Evolutionary conservation across 2,329 filamentous ascomycete genomes (phyloP), one percentile per base, ranked within the genome.

Genomic region (Trichoderma hamatum): DNA sequence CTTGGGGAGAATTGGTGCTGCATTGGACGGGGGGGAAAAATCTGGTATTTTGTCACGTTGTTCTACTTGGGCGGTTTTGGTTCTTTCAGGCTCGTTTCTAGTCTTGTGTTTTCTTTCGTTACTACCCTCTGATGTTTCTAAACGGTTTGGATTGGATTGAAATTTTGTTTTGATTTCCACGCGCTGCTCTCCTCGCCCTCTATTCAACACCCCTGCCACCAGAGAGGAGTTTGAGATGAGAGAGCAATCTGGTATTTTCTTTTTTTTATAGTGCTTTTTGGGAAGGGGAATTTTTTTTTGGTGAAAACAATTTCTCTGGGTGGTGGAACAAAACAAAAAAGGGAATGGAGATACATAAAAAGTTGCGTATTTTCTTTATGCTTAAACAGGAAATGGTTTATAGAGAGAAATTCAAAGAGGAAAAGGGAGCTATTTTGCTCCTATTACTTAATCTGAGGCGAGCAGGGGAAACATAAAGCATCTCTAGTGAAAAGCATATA

Each of bases 301-400:
- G 39, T 39, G 28, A 43, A 39, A 32, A 46, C n/a, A 54, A 28
- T 26, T 39, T 46, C 28, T 67, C 46, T 56, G 56, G 65, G 55
- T 39, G 65, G 43, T 69, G 69, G 65, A 58, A 39, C 54, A 66
- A 43, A 59, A 68, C 65, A 68, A 60, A 68, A 59, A 61, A 56
- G 52, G 55, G 60, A 69, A 49, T 64, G 49, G 55, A 60, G 71
- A 63, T 71, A 63, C 68, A 70, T 49, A 61, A 72, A 72, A 72
- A 71, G 70, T 72, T 70, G 52, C 24, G 49, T 60, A 19, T 54
- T 43, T 26, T 7, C 32, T 63, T 39, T 19, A 26, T 55, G 21
- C 46, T 63, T 55, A 64, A 54, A 59, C 63, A 65, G 49, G 68
- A 52, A 43, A 36, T 58, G 67, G 67, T 43, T 43, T 43, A 69